phyloP scores from a whole-genome alignment of 495 filamentous ascomycete species.

The Penicillium verhagenii region DNA sequence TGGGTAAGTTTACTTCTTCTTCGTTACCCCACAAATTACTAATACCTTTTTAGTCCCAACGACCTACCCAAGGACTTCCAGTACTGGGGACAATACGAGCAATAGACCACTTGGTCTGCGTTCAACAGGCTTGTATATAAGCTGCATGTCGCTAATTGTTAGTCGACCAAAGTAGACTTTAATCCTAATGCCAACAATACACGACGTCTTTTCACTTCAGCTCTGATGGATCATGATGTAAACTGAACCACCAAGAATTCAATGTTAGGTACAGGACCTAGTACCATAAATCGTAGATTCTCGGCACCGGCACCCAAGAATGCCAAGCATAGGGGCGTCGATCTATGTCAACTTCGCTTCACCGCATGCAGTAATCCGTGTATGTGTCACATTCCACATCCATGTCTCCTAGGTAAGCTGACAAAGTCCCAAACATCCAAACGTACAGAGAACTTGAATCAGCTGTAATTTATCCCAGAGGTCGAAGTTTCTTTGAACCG shows the following conservation, averaged over 20 bases:
- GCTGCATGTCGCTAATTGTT: constrained; percentile 5
- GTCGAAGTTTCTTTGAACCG: too few species aligned
- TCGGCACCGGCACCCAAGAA: background rate
- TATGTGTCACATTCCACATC: background rate
- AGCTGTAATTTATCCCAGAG: background rate
- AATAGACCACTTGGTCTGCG: constrained; percentile 6
- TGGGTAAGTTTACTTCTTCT: constrained; percentile 9
- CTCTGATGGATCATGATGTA: too few species aligned
- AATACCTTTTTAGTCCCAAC: constrained; percentile 5
- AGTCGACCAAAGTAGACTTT: background rate
- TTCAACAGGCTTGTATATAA: constrained; percentile 16
- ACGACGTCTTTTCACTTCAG: too few species aligned
- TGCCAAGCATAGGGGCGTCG: background rate
- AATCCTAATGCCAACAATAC: constrained; percentile 2
- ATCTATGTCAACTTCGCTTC: background rate
- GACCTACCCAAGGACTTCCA: constrained; percentile 19
- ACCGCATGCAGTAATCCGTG: background rate
- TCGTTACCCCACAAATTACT: background rate
- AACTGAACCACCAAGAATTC: too few species aligned
- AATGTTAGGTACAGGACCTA: too few species aligned
- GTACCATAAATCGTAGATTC: too few species aligned
- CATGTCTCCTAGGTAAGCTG: too few species aligned
- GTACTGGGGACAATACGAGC: constrained; percentile 16
- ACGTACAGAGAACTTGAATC: background rate
- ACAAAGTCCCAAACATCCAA: too few species aligned